Evolutionary conservation across 352 stramenopile genomes (phyloP).

Genomic region (Pythium angustatum): DNA sequence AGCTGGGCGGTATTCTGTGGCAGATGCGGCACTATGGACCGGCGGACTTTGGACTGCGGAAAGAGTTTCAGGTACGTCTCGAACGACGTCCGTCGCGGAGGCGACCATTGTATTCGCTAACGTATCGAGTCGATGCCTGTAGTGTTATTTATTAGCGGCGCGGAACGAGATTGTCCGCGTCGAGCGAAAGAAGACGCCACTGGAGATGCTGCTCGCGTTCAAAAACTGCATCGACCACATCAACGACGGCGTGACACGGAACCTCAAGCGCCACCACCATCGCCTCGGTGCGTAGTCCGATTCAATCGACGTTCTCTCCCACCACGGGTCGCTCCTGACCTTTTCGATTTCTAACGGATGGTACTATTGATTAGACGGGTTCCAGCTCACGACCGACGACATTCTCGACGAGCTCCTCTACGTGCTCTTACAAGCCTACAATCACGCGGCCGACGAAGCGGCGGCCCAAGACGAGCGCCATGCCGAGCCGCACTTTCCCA

Average conservation of each 20-base stretch:
- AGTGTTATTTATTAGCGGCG: constrained; percentile 50
- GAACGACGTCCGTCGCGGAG: not conserved
- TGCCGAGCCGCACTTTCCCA: constrained; percentile 38
- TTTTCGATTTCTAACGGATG: too few relatives aligned
- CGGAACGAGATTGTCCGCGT: constrained; percentile 41
- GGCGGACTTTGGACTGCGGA: constrained; percentile 64
- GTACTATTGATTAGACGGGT: constrained; percentile 42
- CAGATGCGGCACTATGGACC: constrained; percentile 64
- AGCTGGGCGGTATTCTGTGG: constrained; percentile 43
- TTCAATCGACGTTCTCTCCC: too few relatives aligned
- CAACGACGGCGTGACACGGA: constrained; percentile 53
- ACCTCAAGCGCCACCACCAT: constrained; percentile 54
- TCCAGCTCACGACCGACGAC: constrained; percentile 74
- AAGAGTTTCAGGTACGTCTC: constrained; percentile 60
- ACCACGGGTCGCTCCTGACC: not conserved
- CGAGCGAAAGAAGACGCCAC: constrained; percentile 52
- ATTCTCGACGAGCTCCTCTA: constrained; percentile 79
- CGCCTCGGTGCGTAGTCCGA: constrained; percentile 41
- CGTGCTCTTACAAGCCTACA: constrained; percentile 60
- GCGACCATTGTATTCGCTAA: not conserved
- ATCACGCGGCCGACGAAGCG: constrained; percentile 20
- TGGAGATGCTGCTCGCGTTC: constrained; percentile 77
- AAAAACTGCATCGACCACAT: constrained; percentile 66
- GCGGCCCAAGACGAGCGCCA: constrained; percentile 8
- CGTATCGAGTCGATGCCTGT: constrained; percentile 1